Base-by-base conservation (phyloP, 768 basidiomycete genomes). In the Hebeloma cylindrosporum region DNA sequence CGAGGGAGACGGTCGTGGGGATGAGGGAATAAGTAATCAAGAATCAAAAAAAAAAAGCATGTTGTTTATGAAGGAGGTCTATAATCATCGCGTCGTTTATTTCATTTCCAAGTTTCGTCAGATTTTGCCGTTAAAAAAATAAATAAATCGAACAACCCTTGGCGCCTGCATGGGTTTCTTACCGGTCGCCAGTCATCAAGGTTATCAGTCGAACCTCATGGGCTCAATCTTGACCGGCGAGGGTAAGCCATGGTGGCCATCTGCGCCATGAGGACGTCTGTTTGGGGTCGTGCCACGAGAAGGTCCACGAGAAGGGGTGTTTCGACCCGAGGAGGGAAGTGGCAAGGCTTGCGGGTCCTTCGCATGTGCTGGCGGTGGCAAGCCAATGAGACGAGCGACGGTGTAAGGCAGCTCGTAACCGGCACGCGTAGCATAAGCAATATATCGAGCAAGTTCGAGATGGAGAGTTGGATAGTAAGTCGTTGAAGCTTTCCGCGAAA, bases 401-500 rank as follows among this genome's bases (percentile, higher is more conserved):
- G 86, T 78, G 73, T 85, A 93, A 5, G 93, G 92, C 26, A 94
- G 62, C 54, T 89, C 84, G 54, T 82, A 86, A 25, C 82, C 82
- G 28, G 89, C 78, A 11, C 75, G 71, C 18, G 66, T 66, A 2
- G 85, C 82, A 50, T 81, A 74, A 1, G 77, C 71, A 52, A 97
- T 76, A 62, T 97, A 98, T 23, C 93, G 82, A 10, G 93, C 79
- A 39, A 99, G 71, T 65, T 99, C 95, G 29, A 98, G 83, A 64
- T 99, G 96, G 1, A 99, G 78, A 3, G 83, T 86, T 0, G 93
- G 92, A 64, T 99, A 99, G 65, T 96, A 97, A 9, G 86, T 83
- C 17, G 86, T 83, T 13, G 94, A 97, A 11, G 96, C 93, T 66
- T 97, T 97, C 39, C 96, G 88, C 1, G 92, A 82, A 32, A 94